These are phyloP conservation scores for Malus fusca DNA, from an alignment of 306 rosid species.

Conservation along the genomic window DNA sequence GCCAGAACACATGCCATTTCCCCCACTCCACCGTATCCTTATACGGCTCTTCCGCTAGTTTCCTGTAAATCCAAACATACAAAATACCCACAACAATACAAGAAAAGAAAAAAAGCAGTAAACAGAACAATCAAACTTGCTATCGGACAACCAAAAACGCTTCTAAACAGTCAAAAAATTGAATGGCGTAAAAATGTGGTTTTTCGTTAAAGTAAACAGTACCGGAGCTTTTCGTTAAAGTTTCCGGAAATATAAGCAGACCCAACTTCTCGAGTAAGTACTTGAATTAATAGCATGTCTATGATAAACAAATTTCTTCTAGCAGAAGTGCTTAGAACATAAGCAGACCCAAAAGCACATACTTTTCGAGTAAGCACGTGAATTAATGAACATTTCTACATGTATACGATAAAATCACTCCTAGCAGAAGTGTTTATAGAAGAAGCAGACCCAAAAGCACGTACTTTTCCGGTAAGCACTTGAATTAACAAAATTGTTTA, in stretches of 20 bases:
- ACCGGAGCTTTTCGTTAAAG: no score
- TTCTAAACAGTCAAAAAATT: background rate
- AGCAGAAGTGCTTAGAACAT: background rate
- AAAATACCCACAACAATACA: background rate
- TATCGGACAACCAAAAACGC: no score
- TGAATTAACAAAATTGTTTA: background rate
- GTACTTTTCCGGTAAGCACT: background rate
- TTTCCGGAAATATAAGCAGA: no score
- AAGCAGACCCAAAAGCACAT: background rate
- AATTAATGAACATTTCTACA: background rate
- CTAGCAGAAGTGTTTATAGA: background rate
- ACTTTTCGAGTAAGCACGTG: background rate
- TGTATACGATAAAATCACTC: background rate
- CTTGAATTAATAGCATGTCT: background rate
- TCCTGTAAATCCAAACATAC: slow-evolving; percentile 33
- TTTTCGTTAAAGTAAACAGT: no score
- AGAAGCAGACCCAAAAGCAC: background rate
- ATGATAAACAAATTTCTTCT: no score
- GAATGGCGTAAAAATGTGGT: no score
- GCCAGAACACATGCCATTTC: slow-evolving; percentile 83
- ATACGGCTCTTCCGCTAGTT: slow-evolving; percentile 61
- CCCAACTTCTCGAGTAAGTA: background rate
- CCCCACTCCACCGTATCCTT: slow-evolving; percentile 55
- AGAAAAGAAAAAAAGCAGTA: background rate
- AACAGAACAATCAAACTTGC: background rate